Conservation (phyloP, 164 flowering plant species). For the Nelumbo lutea region DNA sequence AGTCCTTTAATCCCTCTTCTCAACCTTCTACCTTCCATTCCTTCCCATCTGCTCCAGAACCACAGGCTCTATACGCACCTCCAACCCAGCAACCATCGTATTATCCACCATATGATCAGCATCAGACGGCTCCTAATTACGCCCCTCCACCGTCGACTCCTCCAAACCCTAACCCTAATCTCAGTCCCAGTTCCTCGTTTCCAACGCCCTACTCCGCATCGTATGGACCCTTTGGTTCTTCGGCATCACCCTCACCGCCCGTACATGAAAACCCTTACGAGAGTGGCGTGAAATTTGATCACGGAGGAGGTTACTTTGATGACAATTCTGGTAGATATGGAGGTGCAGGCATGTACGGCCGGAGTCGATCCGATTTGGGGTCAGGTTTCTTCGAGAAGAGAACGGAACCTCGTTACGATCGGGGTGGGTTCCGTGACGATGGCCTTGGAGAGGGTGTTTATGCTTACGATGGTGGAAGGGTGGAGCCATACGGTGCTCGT, state of each 20-base stretch:
- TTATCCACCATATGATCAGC: conserved; percentile 50
- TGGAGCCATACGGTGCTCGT: conserved; percentile 84
- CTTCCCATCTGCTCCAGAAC: conserved; percentile 30
- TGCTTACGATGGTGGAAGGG: conserved; percentile 70
- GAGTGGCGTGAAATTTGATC: conserved; percentile 31
- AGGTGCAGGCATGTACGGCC: conserved; percentile 12
- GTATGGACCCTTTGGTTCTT: conserved; percentile 18
- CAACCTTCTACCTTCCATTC: conserved; percentile 17
- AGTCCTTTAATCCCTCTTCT: conserved; percentile 25
- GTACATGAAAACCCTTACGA: conserved; percentile 39
- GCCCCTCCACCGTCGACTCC: conserved; percentile 16
- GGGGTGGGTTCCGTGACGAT: conserved; percentile 27
- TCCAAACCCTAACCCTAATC: conserved; percentile 24
- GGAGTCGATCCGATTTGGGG: conserved; percentile 22
- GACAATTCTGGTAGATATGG: conserved; percentile 35
- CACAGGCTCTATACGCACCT: conserved; percentile 30
- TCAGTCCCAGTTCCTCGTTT: conserved; percentile 24
- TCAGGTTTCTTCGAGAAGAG: conserved; percentile 15
- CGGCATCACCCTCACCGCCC: conserved; percentile 27
- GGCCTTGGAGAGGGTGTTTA: conserved; percentile 64
- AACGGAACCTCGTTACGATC: conserved; percentile 15
- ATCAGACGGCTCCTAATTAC: conserved; percentile 31
- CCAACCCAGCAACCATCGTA: conserved; percentile 29
- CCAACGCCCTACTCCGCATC: conserved; percentile 20
- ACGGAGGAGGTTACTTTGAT: conserved; percentile 31